A percentile compares a stretch with the other conserved stretches of the same genome.
phyloP scores from a whole-genome alignment of 768 basidiomycete species.

The Phylloporus sp. region DNA sequence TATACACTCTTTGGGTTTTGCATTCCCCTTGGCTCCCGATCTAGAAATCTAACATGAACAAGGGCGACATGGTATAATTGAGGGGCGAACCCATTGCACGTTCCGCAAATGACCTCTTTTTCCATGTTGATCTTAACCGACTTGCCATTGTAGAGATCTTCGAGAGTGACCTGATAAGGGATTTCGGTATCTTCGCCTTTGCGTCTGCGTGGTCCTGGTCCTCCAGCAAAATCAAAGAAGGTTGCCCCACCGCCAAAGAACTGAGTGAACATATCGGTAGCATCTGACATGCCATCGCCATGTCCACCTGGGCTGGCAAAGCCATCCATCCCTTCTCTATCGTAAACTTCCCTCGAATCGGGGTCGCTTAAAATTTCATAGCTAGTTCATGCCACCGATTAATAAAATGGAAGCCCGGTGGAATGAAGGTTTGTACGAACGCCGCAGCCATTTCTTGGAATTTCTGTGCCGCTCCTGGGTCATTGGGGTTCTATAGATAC shows the following conservation, averaged over 20 bases:
- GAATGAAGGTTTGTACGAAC: constrained; percentile 41
- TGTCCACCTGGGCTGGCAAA: constrained; percentile 47
- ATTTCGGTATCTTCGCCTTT: constrained; percentile 73
- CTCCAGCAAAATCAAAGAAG: constrained; percentile 65
- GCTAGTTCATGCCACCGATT: constrained; percentile 34
- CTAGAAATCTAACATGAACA: constrained; percentile 36
- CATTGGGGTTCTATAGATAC: constrained; percentile 70
- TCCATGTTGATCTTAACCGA: constrained; percentile 86
- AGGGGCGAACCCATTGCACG: constrained; percentile 69
- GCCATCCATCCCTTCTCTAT: constrained; percentile 68
- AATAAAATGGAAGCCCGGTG: constrained; percentile 1
- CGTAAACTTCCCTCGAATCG: constrained; percentile 66
- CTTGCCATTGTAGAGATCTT: constrained; percentile 92
- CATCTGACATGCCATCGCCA: constrained; percentile 45
- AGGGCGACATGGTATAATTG: background rate
- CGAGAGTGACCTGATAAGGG: constrained; percentile 81
- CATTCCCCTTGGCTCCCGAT: constrained; percentile 75
- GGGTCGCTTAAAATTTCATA: constrained; percentile 81
- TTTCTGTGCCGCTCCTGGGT: constrained; percentile 75
- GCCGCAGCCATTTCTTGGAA: constrained; percentile 91
- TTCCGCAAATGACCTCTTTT: constrained; percentile 71
- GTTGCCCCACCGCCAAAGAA: constrained; percentile 61
- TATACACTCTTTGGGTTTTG: constrained; percentile 83
- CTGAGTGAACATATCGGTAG: constrained; percentile 69
- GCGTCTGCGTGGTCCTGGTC: constrained; percentile 41